Evolutionary conservation across 345 rosid genomes (phyloP), one percentile per base, ranked within the genome.

Genomic region (Eucalyptus shirleyi): DNA sequence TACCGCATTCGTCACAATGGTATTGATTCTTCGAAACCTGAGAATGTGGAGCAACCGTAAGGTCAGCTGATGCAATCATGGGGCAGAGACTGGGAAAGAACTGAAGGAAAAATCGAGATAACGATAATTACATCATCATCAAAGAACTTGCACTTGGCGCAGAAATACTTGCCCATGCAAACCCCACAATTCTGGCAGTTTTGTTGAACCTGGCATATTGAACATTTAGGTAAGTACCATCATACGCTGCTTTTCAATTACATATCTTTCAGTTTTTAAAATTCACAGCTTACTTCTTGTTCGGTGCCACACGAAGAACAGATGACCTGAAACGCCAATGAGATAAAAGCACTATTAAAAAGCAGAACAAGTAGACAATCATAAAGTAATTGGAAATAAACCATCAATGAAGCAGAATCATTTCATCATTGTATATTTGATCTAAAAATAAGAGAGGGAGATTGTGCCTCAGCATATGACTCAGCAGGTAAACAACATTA

Each of bases 111-210:
- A 56, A 32, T 53, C 34, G 2, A 37, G 50, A 40, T 17, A 30
- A 9, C 30, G 89, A 86, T 67, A 87, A 89, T 90, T 83, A 96
- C 98, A 90, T 96, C 96, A 90, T 95, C 98, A 65, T 95, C 96
- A 7, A 91, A 96, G 93, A 95, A 94, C 81, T 95, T 96, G 95
- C 98, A 96, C 88, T 92, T 91, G 14, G 91, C 88, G 87, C 96
- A 96, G 87, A 93, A 96, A 89, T 96, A 96, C 86, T 91, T 93
- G 83, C 98, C 98, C 98, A 96, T 93, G 89, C 95, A 94, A 86
- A 93, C 93, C 55, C 98, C 95, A 77, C 96, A 96, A 45, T 91
- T 87, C 87, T 91, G 90, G 92, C 98, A 96, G 90, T 91, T 87
- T 56, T 94, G 96, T 81, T 91, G 95, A 55, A 93, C 95, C 98